Evolutionary conservation across 257 asterid genomes (phyloP).

Genomic region (Galeopsis tetrahit): DNA sequence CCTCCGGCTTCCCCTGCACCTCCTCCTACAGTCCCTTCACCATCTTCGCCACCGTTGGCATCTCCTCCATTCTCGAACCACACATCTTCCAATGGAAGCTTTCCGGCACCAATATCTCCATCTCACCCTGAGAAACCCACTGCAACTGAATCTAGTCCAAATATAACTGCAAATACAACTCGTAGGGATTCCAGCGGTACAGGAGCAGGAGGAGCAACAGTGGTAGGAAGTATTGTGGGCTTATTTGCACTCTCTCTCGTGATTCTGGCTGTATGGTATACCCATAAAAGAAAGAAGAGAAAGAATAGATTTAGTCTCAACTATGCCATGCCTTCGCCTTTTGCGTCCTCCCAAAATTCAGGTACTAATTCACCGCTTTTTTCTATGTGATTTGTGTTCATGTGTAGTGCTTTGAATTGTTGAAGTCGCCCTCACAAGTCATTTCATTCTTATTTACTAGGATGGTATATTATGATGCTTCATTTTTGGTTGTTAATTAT

Average conservation of each 20-base stretch:
- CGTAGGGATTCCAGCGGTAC: slow-evolving; percentile 47
- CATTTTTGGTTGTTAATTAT: slow-evolving; percentile 2
- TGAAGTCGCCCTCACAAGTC: slow-evolving; percentile 2
- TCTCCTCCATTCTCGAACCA: slow-evolving; percentile 52
- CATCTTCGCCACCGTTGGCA: slow-evolving; percentile 46
- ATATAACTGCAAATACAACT: slow-evolving; percentile 44
- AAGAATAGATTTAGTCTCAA: slow-evolving; percentile 48
- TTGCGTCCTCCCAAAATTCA: slow-evolving; percentile 82
- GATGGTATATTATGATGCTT: not conserved
- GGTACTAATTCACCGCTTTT: slow-evolving; percentile 46
- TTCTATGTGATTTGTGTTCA: slow-evolving; percentile 21
- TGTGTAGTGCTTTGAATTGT: slow-evolving; percentile 4
- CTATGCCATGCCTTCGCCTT: slow-evolving; percentile 67
- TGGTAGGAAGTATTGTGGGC: slow-evolving; percentile 61
- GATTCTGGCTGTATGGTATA: slow-evolving; percentile 65
- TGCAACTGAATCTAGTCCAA: slow-evolving; percentile 51
- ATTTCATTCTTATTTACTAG: slow-evolving; percentile 15
- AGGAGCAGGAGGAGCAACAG: slow-evolving; percentile 52
- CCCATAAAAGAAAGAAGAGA: slow-evolving; percentile 60
- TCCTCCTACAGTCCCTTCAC: slow-evolving; percentile 39
- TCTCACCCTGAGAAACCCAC: slow-evolving; percentile 66
- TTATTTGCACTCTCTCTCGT: slow-evolving; percentile 65
- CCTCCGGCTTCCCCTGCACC: slow-evolving; percentile 40
- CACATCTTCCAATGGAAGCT: slow-evolving; percentile 37
- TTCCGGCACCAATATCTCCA: slow-evolving; percentile 45